Conservation (phyloP, 2,329 filamentous ascomycete species). For the Septoria linicola region DNA sequence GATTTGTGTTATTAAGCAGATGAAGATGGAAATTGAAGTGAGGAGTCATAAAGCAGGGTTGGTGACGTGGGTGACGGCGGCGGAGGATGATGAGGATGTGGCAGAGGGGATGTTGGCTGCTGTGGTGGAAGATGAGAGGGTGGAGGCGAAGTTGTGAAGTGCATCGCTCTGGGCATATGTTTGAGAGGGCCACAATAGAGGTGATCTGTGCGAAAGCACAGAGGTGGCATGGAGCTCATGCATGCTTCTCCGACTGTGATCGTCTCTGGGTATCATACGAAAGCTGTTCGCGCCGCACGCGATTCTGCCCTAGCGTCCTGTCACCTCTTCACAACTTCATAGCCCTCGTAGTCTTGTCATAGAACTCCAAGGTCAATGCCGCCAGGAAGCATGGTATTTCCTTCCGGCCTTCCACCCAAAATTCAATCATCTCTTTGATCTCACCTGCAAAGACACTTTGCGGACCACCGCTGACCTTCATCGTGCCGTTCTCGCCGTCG, state of each 20-base stretch:
- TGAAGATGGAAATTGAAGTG: constrained; percentile 70
- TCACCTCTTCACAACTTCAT: constrained; percentile 28
- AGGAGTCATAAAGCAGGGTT: constrained; percentile 50
- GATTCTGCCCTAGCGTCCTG: no score
- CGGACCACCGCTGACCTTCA: constrained; percentile 94
- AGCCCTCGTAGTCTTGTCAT: constrained; percentile 60
- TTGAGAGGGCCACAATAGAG: no score
- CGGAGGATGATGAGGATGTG: constrained; percentile 57
- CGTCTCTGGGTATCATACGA: no score
- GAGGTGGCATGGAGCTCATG: no score
- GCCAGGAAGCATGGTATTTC: constrained; percentile 92
- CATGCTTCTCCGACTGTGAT: no score
- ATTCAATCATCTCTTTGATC: constrained; percentile 83
- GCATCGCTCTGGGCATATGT: no score
- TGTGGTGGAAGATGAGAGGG: constrained; percentile 45
- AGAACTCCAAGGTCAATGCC: constrained; percentile 89
- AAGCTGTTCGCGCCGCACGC: no score
- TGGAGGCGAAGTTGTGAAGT: constrained; percentile 28
- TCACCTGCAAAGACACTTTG: constrained; percentile 80
- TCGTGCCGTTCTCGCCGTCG: constrained; percentile 89
- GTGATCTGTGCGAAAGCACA: no score
- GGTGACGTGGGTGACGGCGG: constrained; percentile 54
- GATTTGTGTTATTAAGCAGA: constrained; percentile 61
- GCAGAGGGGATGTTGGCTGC: constrained; percentile 56
- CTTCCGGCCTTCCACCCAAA: constrained; percentile 92